Conservation (phyloP, 2,329 filamentous ascomycete genomes). For the Emericellopsis cladophorae region DNA sequence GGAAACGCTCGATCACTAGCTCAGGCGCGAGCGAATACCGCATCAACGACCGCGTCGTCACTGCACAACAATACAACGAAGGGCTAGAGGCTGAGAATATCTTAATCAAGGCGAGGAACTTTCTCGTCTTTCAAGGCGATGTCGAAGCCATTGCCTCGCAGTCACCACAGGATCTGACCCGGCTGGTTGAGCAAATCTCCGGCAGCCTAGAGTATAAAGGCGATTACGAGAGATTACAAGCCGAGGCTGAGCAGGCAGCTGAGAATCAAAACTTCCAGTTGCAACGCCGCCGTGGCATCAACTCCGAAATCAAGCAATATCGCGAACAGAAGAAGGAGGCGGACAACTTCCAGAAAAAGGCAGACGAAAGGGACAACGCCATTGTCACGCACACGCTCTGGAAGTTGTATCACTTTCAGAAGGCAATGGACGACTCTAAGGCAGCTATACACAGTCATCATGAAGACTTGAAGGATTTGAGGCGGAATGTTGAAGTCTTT, state of each 20-base stretch:
- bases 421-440: conserved; percentile 82
- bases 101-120: conserved; percentile 93
- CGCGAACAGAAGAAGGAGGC: conserved; percentile 94
- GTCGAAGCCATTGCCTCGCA: conserved; percentile 95
- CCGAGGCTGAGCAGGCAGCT: conserved; percentile 70
- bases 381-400: conserved; percentile 89
- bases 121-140: conserved; percentile 95
- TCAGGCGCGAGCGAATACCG: conserved; percentile 87
- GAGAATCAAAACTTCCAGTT: conserved; percentile 86
- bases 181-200: conserved; percentile 93
- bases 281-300: conserved; percentile 82
- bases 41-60: conserved; percentile 86
- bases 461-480: conserved; percentile 85
- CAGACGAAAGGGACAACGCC: conserved; percentile 78
- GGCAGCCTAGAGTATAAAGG: conserved; percentile 89
- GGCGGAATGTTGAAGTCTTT: conserved; percentile 75
- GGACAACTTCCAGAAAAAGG: conserved; percentile 84
- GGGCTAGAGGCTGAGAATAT: conserved; percentile 90
- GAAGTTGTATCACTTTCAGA: conserved; percentile 94
- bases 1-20: conserved; percentile 90
- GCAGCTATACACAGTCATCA: conserved; percentile 86
- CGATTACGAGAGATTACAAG: conserved; percentile 85
- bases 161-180: conserved; percentile 84
- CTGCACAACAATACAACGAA: conserved; percentile 85
- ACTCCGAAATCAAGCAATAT: conserved; percentile 95